Evolutionary conservation across 176 grass and related monocot species (phyloP), one percentile per base, ranked within the genome.

Genomic region (Carex scoparia): DNA sequence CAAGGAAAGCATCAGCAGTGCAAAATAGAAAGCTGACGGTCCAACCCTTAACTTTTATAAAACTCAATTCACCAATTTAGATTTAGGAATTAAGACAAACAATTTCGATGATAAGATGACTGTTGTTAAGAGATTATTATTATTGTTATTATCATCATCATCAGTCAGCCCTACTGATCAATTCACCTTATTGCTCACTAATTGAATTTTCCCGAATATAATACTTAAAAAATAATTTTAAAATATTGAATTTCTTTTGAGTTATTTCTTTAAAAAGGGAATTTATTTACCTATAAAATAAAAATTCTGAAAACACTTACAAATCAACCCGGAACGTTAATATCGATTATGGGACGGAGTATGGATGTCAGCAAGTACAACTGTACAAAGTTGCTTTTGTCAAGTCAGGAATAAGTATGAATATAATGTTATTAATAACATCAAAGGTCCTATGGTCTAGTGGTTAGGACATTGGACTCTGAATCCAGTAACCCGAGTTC

Each of bases 401-500:
- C 23, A 23, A 23, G 23, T 23, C 23, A 23, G 23, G 23, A 23
- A 23, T 23, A 23, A 23, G 23, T 23, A 23, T 23, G 23, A 23
- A 23, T 23, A 23, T 23, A 23, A 23, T 23, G 23, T 23, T 23
- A 0, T 23, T 23, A 23, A 23, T 23, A 23, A 23, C 56, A 65
- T 28, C 16, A 61, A 65, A 3, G 79, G 59, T 81, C 79, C 79
- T 33, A 81, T 81, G 79, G 79, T 82, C 80, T 82, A 82, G 80
- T 82, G 80, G 80, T 82, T 38, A 82, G 80, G 60, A 82, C 80
- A 82, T 82, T 82, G 60, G 80, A 82, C 80, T 82, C 80, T 82
- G 80, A 82, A 82, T 82, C 80, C 60, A 82, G 80, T 81, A 81
- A 81, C 79, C 79, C 79, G 79, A 81, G 79, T 81, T 81, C 79